phyloP scores from a whole-genome alignment of 2,329 filamentous ascomycete genomes.

The Hysterium pulicare region DNA sequence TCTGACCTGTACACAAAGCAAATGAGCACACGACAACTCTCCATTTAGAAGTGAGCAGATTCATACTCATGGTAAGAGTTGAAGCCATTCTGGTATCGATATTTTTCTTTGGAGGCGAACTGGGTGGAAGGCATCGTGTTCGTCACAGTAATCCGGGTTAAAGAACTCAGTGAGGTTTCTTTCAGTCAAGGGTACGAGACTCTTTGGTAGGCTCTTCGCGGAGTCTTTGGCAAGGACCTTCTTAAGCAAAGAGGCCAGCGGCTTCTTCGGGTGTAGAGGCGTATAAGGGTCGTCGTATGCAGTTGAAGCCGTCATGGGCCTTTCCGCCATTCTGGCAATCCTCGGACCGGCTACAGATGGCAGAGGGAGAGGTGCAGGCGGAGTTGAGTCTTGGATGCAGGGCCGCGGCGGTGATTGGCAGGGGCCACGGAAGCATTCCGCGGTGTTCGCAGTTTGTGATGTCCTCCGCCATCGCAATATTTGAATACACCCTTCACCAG shows the following conservation, averaged over 20 bases:
- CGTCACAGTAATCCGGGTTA: constrained; percentile 26
- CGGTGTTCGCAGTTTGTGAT: too few relatives aligned
- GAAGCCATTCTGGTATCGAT: constrained; percentile 78
- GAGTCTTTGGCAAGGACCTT: constrained; percentile 14
- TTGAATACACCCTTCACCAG: too few relatives aligned
- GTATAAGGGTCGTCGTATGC: constrained; percentile 23
- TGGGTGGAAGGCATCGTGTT: constrained; percentile 61
- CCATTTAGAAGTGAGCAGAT: background rate
- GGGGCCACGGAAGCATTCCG: background rate
- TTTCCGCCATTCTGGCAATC: constrained; percentile 1
- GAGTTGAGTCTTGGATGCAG: too few relatives aligned
- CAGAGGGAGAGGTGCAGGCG: background rate
- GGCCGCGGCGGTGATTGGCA: too few relatives aligned
- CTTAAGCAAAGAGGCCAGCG: constrained; percentile 16
- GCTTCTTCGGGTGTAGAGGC: constrained; percentile 20
- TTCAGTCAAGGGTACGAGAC: constrained; percentile 22
- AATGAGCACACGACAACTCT: background rate
- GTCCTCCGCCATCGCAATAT: background rate
- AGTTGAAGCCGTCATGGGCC: constrained; percentile 1
- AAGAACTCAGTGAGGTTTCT: constrained; percentile 26
- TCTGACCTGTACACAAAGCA: constrained; percentile 57
- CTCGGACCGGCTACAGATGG: background rate
- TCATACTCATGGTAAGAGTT: constrained; percentile 71
- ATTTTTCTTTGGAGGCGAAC: constrained; percentile 63
- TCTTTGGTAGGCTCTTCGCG: constrained; percentile 18